These are phyloP conservation scores for Akanthomyces lecanii DNA, from an alignment of 2,329 filamentous ascomycete genomes.

Conservation along the genomic window DNA sequence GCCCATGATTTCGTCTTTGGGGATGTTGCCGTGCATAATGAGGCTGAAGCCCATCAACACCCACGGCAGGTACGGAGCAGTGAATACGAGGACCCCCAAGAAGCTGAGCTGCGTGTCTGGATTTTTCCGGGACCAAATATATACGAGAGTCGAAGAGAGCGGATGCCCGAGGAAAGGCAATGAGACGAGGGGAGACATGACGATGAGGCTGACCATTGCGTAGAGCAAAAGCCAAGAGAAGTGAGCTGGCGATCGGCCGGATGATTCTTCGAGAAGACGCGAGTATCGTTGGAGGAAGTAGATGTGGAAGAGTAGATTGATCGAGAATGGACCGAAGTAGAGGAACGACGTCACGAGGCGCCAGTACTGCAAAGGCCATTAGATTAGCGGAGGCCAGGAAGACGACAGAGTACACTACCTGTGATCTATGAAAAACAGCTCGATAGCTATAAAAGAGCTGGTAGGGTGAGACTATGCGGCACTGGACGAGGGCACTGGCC, in stretches of 20 bases:
- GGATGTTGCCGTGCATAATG: slow-evolving; percentile 81
- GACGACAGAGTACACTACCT: slow-evolving; percentile 51
- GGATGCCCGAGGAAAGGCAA: slow-evolving; percentile 95
- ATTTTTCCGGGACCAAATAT: slow-evolving; percentile 96
- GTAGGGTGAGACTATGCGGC: slow-evolving; percentile 85
- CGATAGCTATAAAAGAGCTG: slow-evolving; percentile 97
- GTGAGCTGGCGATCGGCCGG: slow-evolving; percentile 84
- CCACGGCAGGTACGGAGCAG: slow-evolving; percentile 92
- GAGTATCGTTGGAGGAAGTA: slow-evolving; percentile 98
- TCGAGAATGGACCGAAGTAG: slow-evolving; percentile 90
- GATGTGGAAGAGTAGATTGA: slow-evolving; percentile 94
- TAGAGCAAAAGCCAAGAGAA: slow-evolving; percentile 95
- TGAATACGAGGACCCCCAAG: slow-evolving; percentile 83
- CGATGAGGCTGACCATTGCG: slow-evolving; percentile 71
- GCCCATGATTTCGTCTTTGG: slow-evolving; percentile 94
- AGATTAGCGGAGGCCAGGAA: slow-evolving; percentile 16
- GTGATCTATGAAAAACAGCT: slow-evolving; percentile 84
- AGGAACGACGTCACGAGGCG: slow-evolving; percentile 92
- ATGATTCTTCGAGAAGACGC: slow-evolving; percentile 88
- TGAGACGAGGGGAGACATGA: slow-evolving; percentile 79
- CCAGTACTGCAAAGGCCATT: slow-evolving; percentile 69
- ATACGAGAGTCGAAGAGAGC: slow-evolving; percentile 87
- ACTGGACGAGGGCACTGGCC: slow-evolving; percentile 87
- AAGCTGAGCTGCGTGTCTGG: slow-evolving; percentile 88
- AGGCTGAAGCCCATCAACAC: slow-evolving; percentile 90